Evolutionary conservation across 1,139 yeast genomes (phyloP).

Genomic region (Hanseniaspora sp.): DNA sequence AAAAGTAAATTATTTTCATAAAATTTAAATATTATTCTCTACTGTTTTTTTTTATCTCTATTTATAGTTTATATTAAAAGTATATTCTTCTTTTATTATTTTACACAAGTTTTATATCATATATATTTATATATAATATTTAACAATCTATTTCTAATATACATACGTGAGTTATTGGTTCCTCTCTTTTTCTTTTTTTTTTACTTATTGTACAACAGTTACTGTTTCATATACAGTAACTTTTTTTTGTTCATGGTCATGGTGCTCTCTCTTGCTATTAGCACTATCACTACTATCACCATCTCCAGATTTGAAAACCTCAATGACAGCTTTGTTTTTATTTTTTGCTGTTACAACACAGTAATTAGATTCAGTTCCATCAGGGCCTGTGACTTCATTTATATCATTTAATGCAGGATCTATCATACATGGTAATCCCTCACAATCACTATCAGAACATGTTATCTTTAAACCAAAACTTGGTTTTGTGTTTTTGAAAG

Average conservation of each 20-base stretch:
- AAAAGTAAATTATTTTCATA: no score
- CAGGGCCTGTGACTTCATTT: slow-evolving; percentile 50
- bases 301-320: slow-evolving; percentile 44
- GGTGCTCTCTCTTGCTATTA: slow-evolving; percentile 16
- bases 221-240: slow-evolving; percentile 19
- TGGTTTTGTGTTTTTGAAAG: slow-evolving; percentile 48
- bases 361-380: slow-evolving; percentile 48
- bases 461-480: slow-evolving; percentile 59
- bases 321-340: slow-evolving; percentile 56
- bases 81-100: no score
- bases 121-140: no score
- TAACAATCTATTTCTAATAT: no score
- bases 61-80: slow-evolving; percentile 15
- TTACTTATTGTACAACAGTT: slow-evolving; percentile 15
- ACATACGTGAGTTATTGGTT: no score
- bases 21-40: no score
- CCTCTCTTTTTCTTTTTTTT: no score
- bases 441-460: slow-evolving; percentile 61
- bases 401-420: slow-evolving; percentile 54
- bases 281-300: slow-evolving; percentile 17
- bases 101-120: no score
- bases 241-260: slow-evolving; percentile 15
- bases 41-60: not conserved
- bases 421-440: slow-evolving; percentile 67
- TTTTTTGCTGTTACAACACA: slow-evolving; percentile 72